Base-by-base conservation (phyloP, 2,329 filamentous ascomycete genomes). In the Aspergillus niger region DNA sequence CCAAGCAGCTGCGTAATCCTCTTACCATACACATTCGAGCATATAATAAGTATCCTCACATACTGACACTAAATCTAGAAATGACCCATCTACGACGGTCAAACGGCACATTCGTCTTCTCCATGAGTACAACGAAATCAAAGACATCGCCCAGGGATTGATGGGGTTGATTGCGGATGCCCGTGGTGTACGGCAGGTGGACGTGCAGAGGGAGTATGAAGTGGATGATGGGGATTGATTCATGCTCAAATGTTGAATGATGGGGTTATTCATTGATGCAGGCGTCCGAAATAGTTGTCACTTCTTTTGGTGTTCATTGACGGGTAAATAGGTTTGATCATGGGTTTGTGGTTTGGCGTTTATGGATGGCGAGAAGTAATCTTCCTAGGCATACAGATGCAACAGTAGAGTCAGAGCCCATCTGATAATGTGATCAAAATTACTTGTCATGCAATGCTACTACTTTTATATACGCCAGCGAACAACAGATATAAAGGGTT, bases 41-140 rank as follows among this genome's bases (percentile, higher is more conserved):
- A 13, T 3, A 15, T 38, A 17, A 6, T 30, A 3, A 5, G 24
- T 6, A 36, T 13, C 11, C 56, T 51, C 20, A 44, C 26, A n/a
- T 5, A 47, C 54, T 5, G 11, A 8, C 10, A 17, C 28, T 11
- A 4, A 48, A 13, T 26, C 2, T 49, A 74, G 72, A 24, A 63
- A 73, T 65, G 77, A 80, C 10, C 80, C 85, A 0, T 78, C 83
- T 43, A 74, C 76, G 20, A 83, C 85, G 8, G 85, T 89, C 55
- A 83, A 86, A 57, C 77, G 78, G 32, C 88, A 91, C 71, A 91
- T 91, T 69, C 81, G 81, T 60, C 77, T 88, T 3, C 78, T 91
- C 32, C 87, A 90, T 65, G 79, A 85, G 59, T 91, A 91, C 75
- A 91, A 91, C 67, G 88, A 90, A 72, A 85, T 90, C 67, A 86